Evolutionary conservation across 164 flowering plant genomes (phyloP).

Genomic region (Annona cherimola): DNA sequence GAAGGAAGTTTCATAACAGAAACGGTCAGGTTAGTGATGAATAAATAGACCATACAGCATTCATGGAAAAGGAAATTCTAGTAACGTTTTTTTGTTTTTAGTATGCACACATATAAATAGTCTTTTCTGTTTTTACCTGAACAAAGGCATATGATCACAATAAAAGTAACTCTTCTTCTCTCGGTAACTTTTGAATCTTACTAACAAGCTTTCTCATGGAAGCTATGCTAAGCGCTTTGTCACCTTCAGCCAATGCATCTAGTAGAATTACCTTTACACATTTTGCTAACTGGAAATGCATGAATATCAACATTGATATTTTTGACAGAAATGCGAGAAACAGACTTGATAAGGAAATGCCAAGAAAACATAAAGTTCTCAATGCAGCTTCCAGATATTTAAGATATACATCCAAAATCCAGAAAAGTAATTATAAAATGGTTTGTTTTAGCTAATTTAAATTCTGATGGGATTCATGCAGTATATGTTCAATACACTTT

Average conservation of each 20-base stretch:
- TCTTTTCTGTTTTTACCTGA: neutral
- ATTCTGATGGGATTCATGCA: too few species aligned
- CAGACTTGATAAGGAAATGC: too few species aligned
- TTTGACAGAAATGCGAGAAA: too few species aligned
- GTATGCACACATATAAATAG: neutral
- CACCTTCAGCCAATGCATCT: neutral
- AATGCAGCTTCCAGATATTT: too few species aligned
- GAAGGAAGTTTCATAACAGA: constrained; percentile 2
- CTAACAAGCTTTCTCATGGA: neutral
- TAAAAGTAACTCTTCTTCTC: neutral
- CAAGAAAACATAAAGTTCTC: too few species aligned
- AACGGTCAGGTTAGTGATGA: constrained; percentile 3
- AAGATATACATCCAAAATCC: too few species aligned
- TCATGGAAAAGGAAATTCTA: neutral
- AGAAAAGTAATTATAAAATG: too few species aligned
- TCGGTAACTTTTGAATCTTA: neutral
- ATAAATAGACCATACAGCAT: constrained; percentile 6
- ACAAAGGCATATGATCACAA: neutral
- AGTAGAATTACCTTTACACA: too few species aligned
- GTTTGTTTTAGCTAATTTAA: too few species aligned
- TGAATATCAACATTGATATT: too few species aligned
- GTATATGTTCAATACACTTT: too few species aligned
- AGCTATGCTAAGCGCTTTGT: neutral
- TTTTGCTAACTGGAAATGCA: too few species aligned
- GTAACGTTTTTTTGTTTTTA: neutral